Conservation (phyloP, 768 basidiomycete species). For the Coprinopsis cinerea region DNA sequence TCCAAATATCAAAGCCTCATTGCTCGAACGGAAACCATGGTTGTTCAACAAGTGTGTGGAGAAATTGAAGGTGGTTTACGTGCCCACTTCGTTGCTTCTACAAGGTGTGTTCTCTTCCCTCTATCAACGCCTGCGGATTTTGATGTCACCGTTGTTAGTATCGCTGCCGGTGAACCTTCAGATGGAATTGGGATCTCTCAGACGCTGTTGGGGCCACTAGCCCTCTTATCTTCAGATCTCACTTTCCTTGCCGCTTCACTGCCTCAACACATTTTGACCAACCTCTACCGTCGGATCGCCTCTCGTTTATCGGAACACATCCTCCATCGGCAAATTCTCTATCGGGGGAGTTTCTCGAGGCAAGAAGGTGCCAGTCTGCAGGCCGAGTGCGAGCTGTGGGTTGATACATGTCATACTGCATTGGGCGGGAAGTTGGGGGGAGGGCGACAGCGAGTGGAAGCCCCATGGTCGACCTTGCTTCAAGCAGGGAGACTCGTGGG, state of each 20-base stretch:
- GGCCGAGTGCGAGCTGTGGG: conserved; percentile 78
- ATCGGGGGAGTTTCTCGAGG: conserved; percentile 63
- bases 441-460: conserved; percentile 51
- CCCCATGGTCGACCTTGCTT: conserved; percentile 70
- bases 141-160: not conserved
- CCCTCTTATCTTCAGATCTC: conserved; percentile 77
- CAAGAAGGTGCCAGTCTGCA: conserved; percentile 56
- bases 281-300: conserved; percentile 71
- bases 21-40: conserved; percentile 79
- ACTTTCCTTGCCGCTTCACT: conserved; percentile 59
- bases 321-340: conserved; percentile 74
- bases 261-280: conserved; percentile 48
- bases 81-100: conserved; percentile 56
- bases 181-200: conserved; percentile 41
- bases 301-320: conserved; percentile 71
- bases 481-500: conserved; percentile 67
- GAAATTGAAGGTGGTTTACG: conserved; percentile 79
- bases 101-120: conserved; percentile 27
- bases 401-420: conserved; percentile 66
- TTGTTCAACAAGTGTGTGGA: conserved; percentile 72
- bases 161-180: conserved; percentile 4
- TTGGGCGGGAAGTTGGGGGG: conserved; percentile 42
- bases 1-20: conserved; percentile 54
- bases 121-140: not conserved
- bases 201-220: conserved; percentile 69